Evolutionary conservation across 2,329 filamentous ascomycete species (phyloP), one percentile per base, ranked within the genome.

Genomic region (Arthrobotrys conoides): DNA sequence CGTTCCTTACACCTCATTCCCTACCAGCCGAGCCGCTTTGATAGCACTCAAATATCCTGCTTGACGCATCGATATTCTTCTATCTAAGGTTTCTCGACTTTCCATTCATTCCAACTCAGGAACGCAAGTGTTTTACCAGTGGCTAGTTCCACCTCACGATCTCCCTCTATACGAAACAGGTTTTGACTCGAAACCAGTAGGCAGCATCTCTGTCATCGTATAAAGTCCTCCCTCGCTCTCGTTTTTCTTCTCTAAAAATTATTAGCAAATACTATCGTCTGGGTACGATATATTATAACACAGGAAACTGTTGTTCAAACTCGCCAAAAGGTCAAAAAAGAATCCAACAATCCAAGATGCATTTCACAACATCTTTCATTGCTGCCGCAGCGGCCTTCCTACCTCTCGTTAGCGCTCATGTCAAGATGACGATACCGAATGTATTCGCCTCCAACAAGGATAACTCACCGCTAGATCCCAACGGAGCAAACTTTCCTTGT

Each of bases 401-500:
- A 82, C 87, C 89, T 78, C 81, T 88, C 69, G 89, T 87, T 82
- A 88, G 89, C 63, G 93, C 92, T 51, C 96, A 98, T 84, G 91
- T 97, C 87, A 86, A 88, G 48, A 91, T 98, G 87, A 85, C 83
- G 66, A 87, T 95, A 96, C 0, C 83, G 86, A 41, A 12, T 93
- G 0, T 61, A 57, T 6, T n/a, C n/a, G 81, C 84, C 61, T 81
- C 83, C 16, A 83, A 84, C 9, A 85, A 88, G 20, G 86, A 87
- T 84, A 95, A 92, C 84, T 85, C 86, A 2, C 95, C 96, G 0
- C 87, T 97, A 0, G 81, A 83, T 0, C 84, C 85, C 0, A 83
- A 83, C 44, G 92, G 92, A 0, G 86, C 85, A 44, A 86, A 97
- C 83, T 99, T 92, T 83, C 96, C 96, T 0, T 98, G 96, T 89